Conservation (phyloP, 192 early-diverging fungal genomes). For the Podochytrium sp. region DNA sequence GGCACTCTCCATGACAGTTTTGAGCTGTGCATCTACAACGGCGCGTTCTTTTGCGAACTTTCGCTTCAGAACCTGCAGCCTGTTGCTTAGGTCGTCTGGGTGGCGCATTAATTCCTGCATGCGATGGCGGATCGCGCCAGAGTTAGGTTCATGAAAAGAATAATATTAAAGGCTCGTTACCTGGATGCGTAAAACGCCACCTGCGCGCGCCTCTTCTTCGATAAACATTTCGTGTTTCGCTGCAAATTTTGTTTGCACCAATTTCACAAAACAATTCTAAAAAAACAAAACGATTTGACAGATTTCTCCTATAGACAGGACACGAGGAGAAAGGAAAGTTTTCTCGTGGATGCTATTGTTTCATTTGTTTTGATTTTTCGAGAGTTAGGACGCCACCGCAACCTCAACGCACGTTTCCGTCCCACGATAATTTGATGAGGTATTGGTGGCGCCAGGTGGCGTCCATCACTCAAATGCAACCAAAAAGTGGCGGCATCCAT, state of each 20-base stretch:
- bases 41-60: constrained; percentile 90
- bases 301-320: too few species aligned
- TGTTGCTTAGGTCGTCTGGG: constrained; percentile 93
- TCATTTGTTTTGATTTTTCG: too few species aligned
- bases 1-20: constrained; percentile 80
- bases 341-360: too few species aligned
- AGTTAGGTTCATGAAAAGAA: neutral
- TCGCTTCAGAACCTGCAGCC: constrained; percentile 75
- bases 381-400: too few species aligned
- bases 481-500: too few species aligned
- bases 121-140: neutral
- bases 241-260: neutral
- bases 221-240: constrained; percentile 15
- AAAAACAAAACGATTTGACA: too few species aligned
- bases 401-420: too few species aligned
- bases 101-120: constrained; percentile 80
- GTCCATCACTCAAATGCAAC: too few species aligned
- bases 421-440: too few species aligned
- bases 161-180: neutral
- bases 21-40: constrained; percentile 93
- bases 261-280: too few species aligned
- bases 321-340: too few species aligned
- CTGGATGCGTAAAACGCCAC: constrained; percentile 19
- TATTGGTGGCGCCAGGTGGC: too few species aligned
- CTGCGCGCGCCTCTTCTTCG: constrained; percentile 27